Conservation (phyloP, 345 rosid species). For the Theobroma cacao region DNA sequence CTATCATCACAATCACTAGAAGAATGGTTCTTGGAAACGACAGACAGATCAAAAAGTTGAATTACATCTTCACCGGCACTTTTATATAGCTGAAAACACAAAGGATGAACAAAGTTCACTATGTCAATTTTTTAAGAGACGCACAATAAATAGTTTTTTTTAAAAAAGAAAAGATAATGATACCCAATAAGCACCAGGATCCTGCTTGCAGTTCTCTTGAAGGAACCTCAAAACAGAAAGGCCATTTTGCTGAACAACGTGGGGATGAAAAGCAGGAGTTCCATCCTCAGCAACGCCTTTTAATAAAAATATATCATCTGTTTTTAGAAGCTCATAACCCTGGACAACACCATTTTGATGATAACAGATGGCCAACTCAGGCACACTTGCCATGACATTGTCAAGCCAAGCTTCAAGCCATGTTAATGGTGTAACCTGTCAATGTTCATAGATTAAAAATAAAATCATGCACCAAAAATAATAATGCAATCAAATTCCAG, state of each 20-base stretch:
- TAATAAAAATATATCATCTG: slow-evolving; percentile 81
- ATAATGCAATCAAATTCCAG: slow-evolving; percentile 9
- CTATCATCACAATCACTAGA: slow-evolving; percentile 48
- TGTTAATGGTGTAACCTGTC: slow-evolving; percentile 80
- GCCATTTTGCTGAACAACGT: slow-evolving; percentile 94
- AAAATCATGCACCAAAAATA: slow-evolving; percentile 1
- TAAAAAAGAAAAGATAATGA: not conserved
- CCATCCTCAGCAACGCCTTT: slow-evolving; percentile 96
- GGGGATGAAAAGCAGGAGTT: slow-evolving; percentile 91
- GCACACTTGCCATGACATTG: slow-evolving; percentile 97
- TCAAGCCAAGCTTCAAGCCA: slow-evolving; percentile 99
- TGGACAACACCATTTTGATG: slow-evolving; percentile 91
- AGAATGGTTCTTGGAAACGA: slow-evolving; percentile 65
- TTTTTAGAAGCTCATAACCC: slow-evolving; percentile 92
- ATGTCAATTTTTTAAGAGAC: not conserved
- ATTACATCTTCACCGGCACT: slow-evolving; percentile 90
- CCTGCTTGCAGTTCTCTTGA: slow-evolving; percentile 90
- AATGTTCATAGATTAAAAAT: slow-evolving; percentile 7
- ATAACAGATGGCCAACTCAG: slow-evolving; percentile 96
- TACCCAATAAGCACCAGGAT: slow-evolving; percentile 99
- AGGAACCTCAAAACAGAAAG: slow-evolving; percentile 91
- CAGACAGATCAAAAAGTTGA: slow-evolving; percentile 91
- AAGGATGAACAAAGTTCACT: slow-evolving; percentile 9
- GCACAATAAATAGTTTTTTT: not conserved
- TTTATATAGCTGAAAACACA: slow-evolving; percentile 73